phyloP scores from a whole-genome alignment of 768 basidiomycete species.

The Clavulina sp. region DNA sequence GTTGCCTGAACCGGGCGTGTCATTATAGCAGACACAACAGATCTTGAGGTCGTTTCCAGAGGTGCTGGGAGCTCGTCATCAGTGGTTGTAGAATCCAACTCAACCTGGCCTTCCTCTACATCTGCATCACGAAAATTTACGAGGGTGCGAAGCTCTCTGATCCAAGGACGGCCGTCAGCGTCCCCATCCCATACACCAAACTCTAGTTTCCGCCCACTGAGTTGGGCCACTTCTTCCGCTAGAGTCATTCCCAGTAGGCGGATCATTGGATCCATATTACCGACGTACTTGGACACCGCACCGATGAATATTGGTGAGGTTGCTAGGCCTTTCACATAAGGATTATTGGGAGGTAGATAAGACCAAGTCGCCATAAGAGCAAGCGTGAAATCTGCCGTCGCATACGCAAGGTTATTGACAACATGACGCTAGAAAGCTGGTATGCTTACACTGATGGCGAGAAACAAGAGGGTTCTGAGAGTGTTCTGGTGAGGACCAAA shows the following conservation, averaged over 20 bases:
- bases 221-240: conserved; percentile 59
- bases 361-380: conserved; percentile 49
- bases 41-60: neutral
- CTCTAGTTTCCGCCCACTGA: conserved; percentile 44
- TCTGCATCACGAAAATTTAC: conserved; percentile 12
- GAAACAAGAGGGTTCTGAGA: conserved; percentile 62
- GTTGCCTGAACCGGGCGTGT: neutral
- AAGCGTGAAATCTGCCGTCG: conserved; percentile 44
- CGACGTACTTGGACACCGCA: conserved; percentile 57
- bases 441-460: conserved; percentile 51
- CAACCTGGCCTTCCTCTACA: conserved; percentile 14
- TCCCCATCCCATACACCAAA: conserved; percentile 79
- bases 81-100: conserved; percentile 17
- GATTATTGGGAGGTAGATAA: conserved; percentile 37
- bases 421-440: neutral
- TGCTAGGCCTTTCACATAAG: conserved; percentile 28
- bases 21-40: neutral
- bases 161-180: conserved; percentile 47
- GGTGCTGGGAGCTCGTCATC: conserved; percentile 13
- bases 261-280: conserved; percentile 54
- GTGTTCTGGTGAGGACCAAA: conserved; percentile 65
- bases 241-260: conserved; percentile 85
- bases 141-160: conserved; percentile 34
- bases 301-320: conserved; percentile 44
- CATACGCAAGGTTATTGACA: neutral